Conservation (phyloP, 176 grass and related monocot genomes). For the Rhynchospora pubera region DNA sequence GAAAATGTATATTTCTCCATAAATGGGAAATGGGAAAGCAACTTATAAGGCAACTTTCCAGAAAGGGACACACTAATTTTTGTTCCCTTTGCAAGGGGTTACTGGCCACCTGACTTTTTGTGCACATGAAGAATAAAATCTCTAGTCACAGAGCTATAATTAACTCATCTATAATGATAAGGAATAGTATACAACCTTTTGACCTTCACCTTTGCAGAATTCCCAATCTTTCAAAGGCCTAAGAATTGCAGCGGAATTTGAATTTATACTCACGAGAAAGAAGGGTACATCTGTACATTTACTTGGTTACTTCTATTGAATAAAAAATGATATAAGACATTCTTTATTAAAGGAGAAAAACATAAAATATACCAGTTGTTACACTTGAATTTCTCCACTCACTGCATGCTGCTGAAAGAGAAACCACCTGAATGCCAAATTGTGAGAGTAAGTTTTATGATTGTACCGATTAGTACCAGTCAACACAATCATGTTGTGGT, state of each 20-base stretch:
- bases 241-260: conserved; percentile 39
- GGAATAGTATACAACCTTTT: conserved; percentile 43
- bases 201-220: conserved; percentile 28
- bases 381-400: conserved; percentile 60
- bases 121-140: background rate
- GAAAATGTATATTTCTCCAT: background rate
- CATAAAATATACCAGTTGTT: conserved; percentile 56
- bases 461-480: background rate
- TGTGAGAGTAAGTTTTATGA: background rate
- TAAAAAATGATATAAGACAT: background rate
- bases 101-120: background rate
- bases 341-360: background rate
- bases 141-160: background rate
- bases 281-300: conserved; percentile 49
- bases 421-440: conserved; percentile 38
- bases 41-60: background rate
- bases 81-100: background rate
- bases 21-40: background rate
- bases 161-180: background rate
- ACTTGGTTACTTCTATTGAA: background rate
- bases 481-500: background rate
- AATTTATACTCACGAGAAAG: conserved; percentile 58
- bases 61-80: background rate
- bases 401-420: conserved; percentile 37
- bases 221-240: conserved; percentile 74